Evolutionary conservation across 2,329 filamentous ascomycete species (phyloP).

Genomic region (Ceratocystiopsis minuta): DNA sequence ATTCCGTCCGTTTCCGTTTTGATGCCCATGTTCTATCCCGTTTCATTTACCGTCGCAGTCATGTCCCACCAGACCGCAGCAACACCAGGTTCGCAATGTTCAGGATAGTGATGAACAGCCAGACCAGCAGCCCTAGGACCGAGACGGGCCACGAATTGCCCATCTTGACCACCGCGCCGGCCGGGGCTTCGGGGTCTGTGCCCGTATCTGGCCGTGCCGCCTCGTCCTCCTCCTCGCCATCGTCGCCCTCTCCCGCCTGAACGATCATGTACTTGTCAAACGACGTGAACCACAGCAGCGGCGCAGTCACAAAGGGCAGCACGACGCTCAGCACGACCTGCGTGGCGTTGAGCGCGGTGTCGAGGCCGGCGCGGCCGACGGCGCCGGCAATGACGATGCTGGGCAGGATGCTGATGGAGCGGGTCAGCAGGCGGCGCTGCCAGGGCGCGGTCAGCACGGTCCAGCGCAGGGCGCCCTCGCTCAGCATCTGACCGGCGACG

Average conservation of each 20-base stretch:
- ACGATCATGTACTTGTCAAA: conserved; percentile 66
- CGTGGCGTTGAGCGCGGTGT: conserved; percentile 52
- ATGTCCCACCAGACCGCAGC: conserved; percentile 23
- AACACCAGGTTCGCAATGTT: conserved; percentile 62
- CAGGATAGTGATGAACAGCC: conserved; percentile 57
- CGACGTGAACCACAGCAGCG: conserved; percentile 73
- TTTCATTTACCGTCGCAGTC: not conserved
- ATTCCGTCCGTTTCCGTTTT: no score
- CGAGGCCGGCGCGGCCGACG: conserved; percentile 53
- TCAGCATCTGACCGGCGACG: conserved; percentile 77
- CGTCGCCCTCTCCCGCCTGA: conserved; percentile 22
- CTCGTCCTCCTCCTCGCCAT: conserved; percentile 11
- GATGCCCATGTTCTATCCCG: not conserved
- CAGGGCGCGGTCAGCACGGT: conserved; percentile 44
- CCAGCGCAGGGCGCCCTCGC: conserved; percentile 66
- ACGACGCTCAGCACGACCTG: conserved; percentile 68
- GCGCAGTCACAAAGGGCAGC: conserved; percentile 65
- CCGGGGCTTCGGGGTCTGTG: not conserved
- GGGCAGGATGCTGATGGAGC: conserved; percentile 64
- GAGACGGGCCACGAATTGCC: conserved; percentile 51
- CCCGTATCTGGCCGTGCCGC: not conserved
- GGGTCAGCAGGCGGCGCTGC: conserved; percentile 60
- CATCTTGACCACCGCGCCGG: conserved; percentile 36
- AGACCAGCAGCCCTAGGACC: conserved; percentile 39
- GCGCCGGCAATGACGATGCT: conserved; percentile 70